Conservation (phyloP, 2,329 filamentous ascomycete genomes). For the Epichloe baconii region DNA sequence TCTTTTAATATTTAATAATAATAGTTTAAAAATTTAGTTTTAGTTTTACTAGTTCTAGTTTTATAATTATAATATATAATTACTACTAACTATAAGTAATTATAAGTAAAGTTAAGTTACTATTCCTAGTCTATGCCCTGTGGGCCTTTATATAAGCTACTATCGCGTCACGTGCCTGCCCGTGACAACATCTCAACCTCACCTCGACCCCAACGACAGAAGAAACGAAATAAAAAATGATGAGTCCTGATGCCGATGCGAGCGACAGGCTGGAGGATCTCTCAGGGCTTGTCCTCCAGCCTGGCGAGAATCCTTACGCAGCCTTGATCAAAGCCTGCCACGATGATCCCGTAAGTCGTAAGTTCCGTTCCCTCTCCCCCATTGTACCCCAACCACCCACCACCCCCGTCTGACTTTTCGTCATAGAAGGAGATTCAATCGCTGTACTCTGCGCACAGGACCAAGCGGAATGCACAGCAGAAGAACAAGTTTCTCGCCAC, state of each 20-base stretch:
- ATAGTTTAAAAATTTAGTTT: too few relatives aligned
- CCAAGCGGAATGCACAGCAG: conserved; percentile 63
- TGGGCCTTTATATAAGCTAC: too few relatives aligned
- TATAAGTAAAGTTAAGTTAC: too few relatives aligned
- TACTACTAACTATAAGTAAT: too few relatives aligned
- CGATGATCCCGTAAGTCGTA: conserved; percentile 44
- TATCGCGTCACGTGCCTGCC: too few relatives aligned
- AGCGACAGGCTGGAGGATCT: conserved; percentile 41
- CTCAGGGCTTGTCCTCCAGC: conserved; percentile 34
- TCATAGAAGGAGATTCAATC: conserved; percentile 51
- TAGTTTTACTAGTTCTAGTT: too few relatives aligned
- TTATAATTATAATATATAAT: too few relatives aligned
- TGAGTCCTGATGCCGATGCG: conserved; percentile 17
- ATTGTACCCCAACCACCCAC: too few relatives aligned
- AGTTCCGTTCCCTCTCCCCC: too few relatives aligned
- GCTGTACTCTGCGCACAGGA: conserved; percentile 62
- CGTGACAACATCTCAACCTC: background rate
- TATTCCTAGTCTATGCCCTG: too few relatives aligned
- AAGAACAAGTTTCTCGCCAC: conserved; percentile 56
- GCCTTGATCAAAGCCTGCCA: conserved; percentile 56
- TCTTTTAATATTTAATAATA: too few relatives aligned
- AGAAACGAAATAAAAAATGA: background rate
- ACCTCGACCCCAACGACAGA: background rate
- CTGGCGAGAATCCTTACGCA: conserved; percentile 61
- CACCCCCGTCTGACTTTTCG: too few relatives aligned